Base-by-base conservation (phyloP, 1,284 basidiomycete species). In the Tylopilus orsonianus region DNA sequence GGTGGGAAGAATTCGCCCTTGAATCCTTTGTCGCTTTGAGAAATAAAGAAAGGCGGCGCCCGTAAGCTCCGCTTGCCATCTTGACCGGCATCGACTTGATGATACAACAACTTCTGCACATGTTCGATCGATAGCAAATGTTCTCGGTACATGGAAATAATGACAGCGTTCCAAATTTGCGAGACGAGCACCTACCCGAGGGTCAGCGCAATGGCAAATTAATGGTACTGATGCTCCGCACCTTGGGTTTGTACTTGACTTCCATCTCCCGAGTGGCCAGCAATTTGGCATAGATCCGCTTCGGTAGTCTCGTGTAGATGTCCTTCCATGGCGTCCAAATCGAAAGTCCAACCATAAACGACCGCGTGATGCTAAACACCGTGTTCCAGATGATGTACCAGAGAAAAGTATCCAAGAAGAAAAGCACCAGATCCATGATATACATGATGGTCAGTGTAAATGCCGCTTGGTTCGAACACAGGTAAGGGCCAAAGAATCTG, bases 321-420 rank as follows among this genome's bases (percentile, higher is more conserved):
- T 96, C 93, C 70, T 85, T 87, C 94, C 94, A 97, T 7, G 94
- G 94, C 2, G 94, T 97, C 93, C 94, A 97, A 57, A 97, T 96
- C 36, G 89, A 93, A 56, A 97, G 77, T 29, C 94, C 94, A 49
- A 97, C 78, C 26, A 80, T 75, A 71, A 97, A 97, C n/a, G 87
- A 90, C 39, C 94, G 81, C 8, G 79, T 90, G 58, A 97, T 92
- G 62, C 86, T 90, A 74, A 92, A 90, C 48, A 96, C 89, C 8
- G 93, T 95, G 70, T 95, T 95, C 94, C 94, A 97, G 62, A 97
- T 97, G 67, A 90, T 88, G 68, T 90, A 96, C 94, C 94, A 97
- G 34, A 97, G 73, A 85, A 96, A 97, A 6, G 94, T 97, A 72
- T 97, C 93, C 67, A 97, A 77, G 81, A 97, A 97, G 81, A 93